Evolutionary conservation across 2,329 filamentous ascomycete genomes (phyloP).

Genomic region (Atkinsonella hypoxylon): DNA sequence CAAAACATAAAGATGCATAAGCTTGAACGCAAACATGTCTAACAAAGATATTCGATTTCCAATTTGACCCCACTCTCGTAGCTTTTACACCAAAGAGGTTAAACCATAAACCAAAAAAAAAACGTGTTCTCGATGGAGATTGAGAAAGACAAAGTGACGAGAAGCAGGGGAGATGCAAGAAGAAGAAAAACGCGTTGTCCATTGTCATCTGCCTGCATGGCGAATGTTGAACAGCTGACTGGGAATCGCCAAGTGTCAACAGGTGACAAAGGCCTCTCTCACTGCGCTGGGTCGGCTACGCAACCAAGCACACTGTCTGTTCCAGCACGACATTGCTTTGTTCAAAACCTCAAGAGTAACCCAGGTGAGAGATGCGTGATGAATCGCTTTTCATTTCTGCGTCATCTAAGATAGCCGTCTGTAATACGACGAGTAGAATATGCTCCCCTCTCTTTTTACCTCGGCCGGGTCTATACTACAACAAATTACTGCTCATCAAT

Average conservation of each 20-base stretch:
- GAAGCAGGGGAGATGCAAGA: not conserved
- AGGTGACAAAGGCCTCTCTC: not conserved
- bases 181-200: not conserved
- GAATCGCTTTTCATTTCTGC: not conserved
- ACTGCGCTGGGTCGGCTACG: too few relatives aligned
- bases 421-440: not conserved
- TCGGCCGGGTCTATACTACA: not conserved
- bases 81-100: not conserved
- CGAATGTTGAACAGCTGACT: conserved; percentile 1
- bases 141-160: not conserved
- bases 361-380: not conserved
- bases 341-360: not conserved
- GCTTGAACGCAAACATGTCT: not conserved
- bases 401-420: not conserved
- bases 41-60: not conserved
- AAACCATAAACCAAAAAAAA: not conserved
- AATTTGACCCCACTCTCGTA: not conserved
- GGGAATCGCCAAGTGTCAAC: not conserved
- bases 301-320: not conserved
- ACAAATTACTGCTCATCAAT: not conserved
- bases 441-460: not conserved
- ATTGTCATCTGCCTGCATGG: not conserved
- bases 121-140: not conserved
- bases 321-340: not conserved
- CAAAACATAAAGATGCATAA: not conserved